Conservation (phyloP, 2,329 filamentous ascomycete genomes). For the Xylariaceae sp. region DNA sequence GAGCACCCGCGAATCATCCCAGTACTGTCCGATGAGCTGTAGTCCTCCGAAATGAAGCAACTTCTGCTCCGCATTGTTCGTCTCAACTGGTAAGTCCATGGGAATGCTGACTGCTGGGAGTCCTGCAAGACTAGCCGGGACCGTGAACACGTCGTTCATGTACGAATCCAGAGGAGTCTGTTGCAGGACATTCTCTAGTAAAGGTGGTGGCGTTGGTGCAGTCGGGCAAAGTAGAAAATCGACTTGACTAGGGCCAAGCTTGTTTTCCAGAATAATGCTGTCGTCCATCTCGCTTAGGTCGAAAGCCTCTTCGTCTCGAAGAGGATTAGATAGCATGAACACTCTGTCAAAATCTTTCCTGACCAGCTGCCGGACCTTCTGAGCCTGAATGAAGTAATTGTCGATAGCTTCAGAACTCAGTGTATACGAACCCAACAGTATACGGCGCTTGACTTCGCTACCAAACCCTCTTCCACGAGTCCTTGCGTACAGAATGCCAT, state of each 20-base stretch:
- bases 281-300: conserved; percentile 59
- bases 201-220: conserved; percentile 70
- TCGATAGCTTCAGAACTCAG: conserved; percentile 87
- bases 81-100: conserved; percentile 36
- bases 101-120: conserved; percentile 86
- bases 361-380: conserved; percentile 79
- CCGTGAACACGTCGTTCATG: conserved; percentile 92
- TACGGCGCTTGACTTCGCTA: conserved; percentile 77
- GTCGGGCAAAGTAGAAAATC: conserved; percentile 89
- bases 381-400: conserved; percentile 95
- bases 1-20: conserved; percentile 65
- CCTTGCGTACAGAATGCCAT: conserved; percentile 67
- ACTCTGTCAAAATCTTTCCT: conserved; percentile 80
- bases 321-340: conserved; percentile 66
- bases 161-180: conserved; percentile 69
- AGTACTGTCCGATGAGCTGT: conserved; percentile 78
- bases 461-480: conserved; percentile 76
- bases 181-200: conserved; percentile 50
- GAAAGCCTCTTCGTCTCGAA: conserved; percentile 51
- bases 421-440: conserved; percentile 84
- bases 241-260: conserved; percentile 59
- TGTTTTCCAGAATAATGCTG: conserved; percentile 45
- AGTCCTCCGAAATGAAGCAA: conserved; percentile 52
- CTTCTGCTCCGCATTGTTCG: conserved; percentile 26
- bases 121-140: conserved; percentile 88